These are phyloP conservation scores for Aspergillus intermedius DNA, from an alignment of 2,329 filamentous ascomycete genomes.

Conservation along the genomic window DNA sequence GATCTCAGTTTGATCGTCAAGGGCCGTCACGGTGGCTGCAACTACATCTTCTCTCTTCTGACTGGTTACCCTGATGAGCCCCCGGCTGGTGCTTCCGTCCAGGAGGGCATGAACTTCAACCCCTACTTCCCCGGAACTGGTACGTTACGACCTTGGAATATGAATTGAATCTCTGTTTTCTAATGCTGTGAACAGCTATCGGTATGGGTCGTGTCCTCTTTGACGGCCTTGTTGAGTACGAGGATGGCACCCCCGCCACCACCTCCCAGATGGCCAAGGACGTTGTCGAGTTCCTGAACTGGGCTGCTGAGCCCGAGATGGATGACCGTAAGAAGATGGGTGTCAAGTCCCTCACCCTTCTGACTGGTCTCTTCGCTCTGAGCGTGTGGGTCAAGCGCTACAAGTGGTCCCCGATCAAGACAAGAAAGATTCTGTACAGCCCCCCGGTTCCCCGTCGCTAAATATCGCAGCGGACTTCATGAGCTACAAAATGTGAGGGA, in stretches of 20 bases:
- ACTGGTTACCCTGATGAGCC: slow-evolving; percentile 97
- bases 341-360: slow-evolving; percentile 84
- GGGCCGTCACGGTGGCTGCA: slow-evolving; percentile 91
- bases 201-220: slow-evolving; percentile 98
- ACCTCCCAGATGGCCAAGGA: slow-evolving; percentile 99
- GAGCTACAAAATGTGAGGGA: slow-evolving; percentile 25
- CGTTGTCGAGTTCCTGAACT: slow-evolving; percentile 97
- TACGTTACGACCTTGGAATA: slow-evolving; percentile 21
- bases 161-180: slow-evolving; percentile 1
- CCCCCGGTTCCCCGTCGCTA: slow-evolving; percentile 52
- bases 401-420: slow-evolving; percentile 97
- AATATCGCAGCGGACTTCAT: slow-evolving; percentile 24
- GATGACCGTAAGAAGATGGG: slow-evolving; percentile 99
- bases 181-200: slow-evolving; percentile 50
- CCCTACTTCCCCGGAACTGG: slow-evolving; percentile 99
- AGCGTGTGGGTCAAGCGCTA: slow-evolving; percentile 99
- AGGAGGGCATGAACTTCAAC: slow-evolving; percentile 97
- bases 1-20: slow-evolving; percentile 98
- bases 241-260: slow-evolving; percentile 88
- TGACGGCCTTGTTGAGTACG: slow-evolving; percentile 95
- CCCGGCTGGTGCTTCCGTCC: slow-evolving; percentile 79
- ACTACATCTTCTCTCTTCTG: slow-evolving; percentile 96
- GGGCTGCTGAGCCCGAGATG: slow-evolving; percentile 98
- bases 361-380: slow-evolving; percentile 70
- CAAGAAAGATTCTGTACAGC: slow-evolving; percentile 84